Evolutionary conservation across 83 land plant species (phyloP), one percentile per base, ranked within the genome.

Genomic region (Picea abies): DNA sequence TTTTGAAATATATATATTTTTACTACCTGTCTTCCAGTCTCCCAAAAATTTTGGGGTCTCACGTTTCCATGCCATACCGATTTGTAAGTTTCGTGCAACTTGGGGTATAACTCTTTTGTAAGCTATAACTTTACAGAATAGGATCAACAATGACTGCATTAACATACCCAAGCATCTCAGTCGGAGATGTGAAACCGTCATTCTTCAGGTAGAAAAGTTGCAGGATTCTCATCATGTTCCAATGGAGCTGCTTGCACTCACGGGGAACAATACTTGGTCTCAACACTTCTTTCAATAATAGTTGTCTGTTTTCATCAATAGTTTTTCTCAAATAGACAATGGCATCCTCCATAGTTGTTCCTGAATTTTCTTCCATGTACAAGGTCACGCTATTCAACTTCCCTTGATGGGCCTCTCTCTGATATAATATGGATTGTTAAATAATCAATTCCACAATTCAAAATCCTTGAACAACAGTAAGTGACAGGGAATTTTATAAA

Each of bases 141-240:
- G 89, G 92, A 72, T 90, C 87, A 82, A 87, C 32, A 76, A 92
- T 80, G 6, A 92, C 86, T 12, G 77, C 80, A 12, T 87, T 85
- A 2, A 90, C 89, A 63, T 78, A 77, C 26, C 68, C 68, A 41
- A 84, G n/a, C 90, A 93, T 81, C 60, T 88, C 90, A 16, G 85
- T 83, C 2, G 88, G 71, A 19, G 95, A 91, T 16, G 88, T 81
- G 82, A 86, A 93, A 7, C 95, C 95, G 62, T 93, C 95, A 80
- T 76, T 78, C 60, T 60, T 25, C n/a, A 15, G 37, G 81, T 93
- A 93, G 81, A 93, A 93, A 3, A 87, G 64, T 16, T 92, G 90
- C 67, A 92, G 69, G 23, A 92, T 86, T 78, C 60, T 87, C 86
- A 88, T 68, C 92, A 92, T 87, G 29, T 90, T 88, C 92, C 90